Evolutionary conservation across 2,329 filamentous ascomycete species (phyloP), one percentile per base, ranked within the genome.

Genomic region (Leptographium flavum): DNA sequence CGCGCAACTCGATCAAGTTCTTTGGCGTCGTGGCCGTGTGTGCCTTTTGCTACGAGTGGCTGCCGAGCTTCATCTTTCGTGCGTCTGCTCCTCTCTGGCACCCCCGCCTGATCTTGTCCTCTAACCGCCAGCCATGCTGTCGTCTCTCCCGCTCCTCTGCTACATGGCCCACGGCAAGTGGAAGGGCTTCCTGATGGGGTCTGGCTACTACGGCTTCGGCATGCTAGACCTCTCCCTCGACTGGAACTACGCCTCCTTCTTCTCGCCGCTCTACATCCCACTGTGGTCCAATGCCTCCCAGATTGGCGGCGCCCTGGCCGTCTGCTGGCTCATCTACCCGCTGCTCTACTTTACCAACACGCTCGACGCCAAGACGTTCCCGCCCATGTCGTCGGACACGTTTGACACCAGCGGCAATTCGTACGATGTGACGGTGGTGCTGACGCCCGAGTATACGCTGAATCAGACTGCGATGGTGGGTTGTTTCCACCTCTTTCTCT

Each of bases 131-230:
- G 49, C 50, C 19, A 48, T 52, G 50, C 46, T 52, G 2, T 46
- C 45, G 1, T 52, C 50, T 3, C 48, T 52, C 8, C 50, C 58
- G 1, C 47, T 62, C 8, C 44, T 59, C 3, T 59, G 57, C 46
- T 60, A 56, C 49, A 53, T 60, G 44, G 53, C 52, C 9, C 57
- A 58, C 32, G 57, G 58, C 17, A 54, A 60, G 14, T 56, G 56
- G 52, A 60, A 54, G 10, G 56, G 54, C 25, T 60, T 54, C 41
- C 40, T 59, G 8, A 25, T 60, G 35, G 58, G 58, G 10, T 60
- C 56, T 8, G 63, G 63, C 8, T 67, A 68, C 47, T 65, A 69
- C 49, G 66, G 65, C n/a, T 54, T 69, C 3, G 66, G 66, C 1
- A 53, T 67, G 6, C 56, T 68, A 11, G 58, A 52, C 7, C 38